A percentile compares a stretch with the other conserved stretches of the same genome.
Evolutionary conservation across 768 basidiomycete genomes (phyloP).

Genomic region (Terana coerulea): DNA sequence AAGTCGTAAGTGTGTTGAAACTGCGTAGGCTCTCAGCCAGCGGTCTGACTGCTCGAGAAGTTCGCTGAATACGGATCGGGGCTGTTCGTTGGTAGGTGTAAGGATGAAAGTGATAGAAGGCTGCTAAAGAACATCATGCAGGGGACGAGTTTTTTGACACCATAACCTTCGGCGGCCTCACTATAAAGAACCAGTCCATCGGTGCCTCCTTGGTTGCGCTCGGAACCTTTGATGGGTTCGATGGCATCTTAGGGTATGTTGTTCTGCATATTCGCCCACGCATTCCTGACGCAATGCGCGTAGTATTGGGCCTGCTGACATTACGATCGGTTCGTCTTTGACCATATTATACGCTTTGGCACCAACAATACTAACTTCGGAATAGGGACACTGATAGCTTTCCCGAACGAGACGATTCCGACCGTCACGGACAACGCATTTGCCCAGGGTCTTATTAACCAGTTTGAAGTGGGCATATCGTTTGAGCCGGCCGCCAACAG

Average conservation of each 20-base stretch:
- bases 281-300: not conserved
- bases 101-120: no score
- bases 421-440: slow-evolving; percentile 49
- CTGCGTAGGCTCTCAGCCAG: no score
- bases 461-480: slow-evolving; percentile 44
- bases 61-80: slow-evolving; percentile 18
- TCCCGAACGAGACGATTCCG: slow-evolving; percentile 9
- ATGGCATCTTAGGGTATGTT: slow-evolving; percentile 50
- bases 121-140: no score
- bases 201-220: slow-evolving; percentile 45
- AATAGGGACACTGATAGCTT: slow-evolving; percentile 13
- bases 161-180: slow-evolving; percentile 37
- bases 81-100: slow-evolving; percentile 7
- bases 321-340: slow-evolving; percentile 46
- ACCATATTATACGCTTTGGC: no score
- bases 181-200: slow-evolving; percentile 54
- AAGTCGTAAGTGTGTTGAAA: slow-evolving; percentile 6
- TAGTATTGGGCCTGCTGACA: slow-evolving; percentile 54
- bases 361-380: no score
- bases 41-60: slow-evolving; percentile 4
- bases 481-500: slow-evolving; percentile 39
- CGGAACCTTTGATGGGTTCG: slow-evolving; percentile 34
- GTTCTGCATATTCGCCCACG: not conserved
- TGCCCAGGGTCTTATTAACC: slow-evolving; percentile 35
- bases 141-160: slow-evolving; percentile 28